Percentiles rank a stretch among this genome's conserved stretches.
Evolutionary conservation across 768 basidiomycete species (phyloP).

Genomic region (Antrodiella citrinella): DNA sequence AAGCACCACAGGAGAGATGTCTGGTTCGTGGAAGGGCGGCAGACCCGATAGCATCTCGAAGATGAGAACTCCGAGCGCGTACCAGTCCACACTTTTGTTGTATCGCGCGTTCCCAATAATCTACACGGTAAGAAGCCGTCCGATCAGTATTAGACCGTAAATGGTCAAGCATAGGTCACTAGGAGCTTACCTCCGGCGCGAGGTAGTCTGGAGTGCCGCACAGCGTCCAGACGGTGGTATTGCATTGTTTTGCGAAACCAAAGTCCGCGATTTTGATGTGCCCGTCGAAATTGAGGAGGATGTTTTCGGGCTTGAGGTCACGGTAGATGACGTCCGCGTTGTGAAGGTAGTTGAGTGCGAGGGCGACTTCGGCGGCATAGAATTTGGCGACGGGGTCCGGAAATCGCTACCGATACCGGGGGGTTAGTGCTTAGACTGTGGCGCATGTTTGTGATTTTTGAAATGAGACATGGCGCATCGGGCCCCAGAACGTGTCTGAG

Average conservation of each 20-base stretch:
- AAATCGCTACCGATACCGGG: constrained; percentile 65
- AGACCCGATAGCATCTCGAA: constrained; percentile 97
- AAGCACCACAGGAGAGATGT: constrained; percentile 75
- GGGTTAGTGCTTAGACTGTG: too few relatives aligned
- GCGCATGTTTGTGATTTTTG: too few relatives aligned
- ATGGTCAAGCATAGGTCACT: not conserved
- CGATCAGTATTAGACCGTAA: not conserved
- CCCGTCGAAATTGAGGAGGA: constrained; percentile 86
- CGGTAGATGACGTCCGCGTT: constrained; percentile 87
- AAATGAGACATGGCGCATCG: not conserved
- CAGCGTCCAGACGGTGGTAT: constrained; percentile 86
- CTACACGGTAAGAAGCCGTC: constrained; percentile 25
- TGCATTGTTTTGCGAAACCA: constrained; percentile 88
- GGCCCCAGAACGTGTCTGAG: not conserved
- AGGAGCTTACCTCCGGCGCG: constrained; percentile 69
- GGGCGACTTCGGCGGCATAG: constrained; percentile 91
- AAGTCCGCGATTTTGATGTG: constrained; percentile 98
- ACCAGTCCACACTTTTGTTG: constrained; percentile 98
- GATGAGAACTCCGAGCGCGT: constrained; percentile 92
- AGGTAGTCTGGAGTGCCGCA: constrained; percentile 97
- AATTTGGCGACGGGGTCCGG: constrained; percentile 97
- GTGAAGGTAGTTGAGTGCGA: constrained; percentile 89
- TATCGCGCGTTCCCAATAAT: constrained; percentile 79
- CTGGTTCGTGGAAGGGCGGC: constrained; percentile 88
- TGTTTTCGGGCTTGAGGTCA: constrained; percentile 96